phyloP scores from a whole-genome alignment of 805 yeast species.

The Kazachstania viticola region DNA sequence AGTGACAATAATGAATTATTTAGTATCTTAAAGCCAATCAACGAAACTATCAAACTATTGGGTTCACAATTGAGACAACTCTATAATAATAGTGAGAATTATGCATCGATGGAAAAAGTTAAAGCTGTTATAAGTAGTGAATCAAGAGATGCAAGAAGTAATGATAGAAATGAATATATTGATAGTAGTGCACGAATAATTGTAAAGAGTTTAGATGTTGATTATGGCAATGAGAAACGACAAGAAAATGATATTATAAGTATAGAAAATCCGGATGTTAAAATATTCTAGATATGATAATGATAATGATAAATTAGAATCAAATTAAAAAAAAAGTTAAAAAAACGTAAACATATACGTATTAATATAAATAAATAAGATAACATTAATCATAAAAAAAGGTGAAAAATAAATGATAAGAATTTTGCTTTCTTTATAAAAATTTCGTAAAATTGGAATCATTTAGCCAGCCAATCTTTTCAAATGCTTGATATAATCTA shows the following conservation, averaged over 20 bases:
- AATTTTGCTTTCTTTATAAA: constrained; percentile 17
- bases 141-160: too few species aligned
- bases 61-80: constrained; percentile 16
- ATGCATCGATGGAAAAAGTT: constrained; percentile 16
- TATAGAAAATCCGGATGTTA: too few species aligned
- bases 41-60: constrained; percentile 19
- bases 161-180: too few species aligned
- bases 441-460: constrained; percentile 54
- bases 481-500: constrained; percentile 79
- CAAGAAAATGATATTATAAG: too few species aligned
- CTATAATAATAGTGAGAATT: constrained; percentile 18
- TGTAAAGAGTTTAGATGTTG: too few species aligned
- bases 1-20: constrained; percentile 8
- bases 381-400: not conserved
- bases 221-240: too few species aligned
- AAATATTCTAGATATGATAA: too few species aligned
- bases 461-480: constrained; percentile 83
- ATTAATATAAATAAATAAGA: too few species aligned
- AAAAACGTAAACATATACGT: not conserved
- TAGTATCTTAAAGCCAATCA: constrained; percentile 18
- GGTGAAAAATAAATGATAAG: not conserved
- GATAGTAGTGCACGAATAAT: too few species aligned
- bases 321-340: not conserved
- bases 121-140: constrained; percentile 1
- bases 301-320: too few species aligned